Percentiles rank a stretch among this genome's conserved stretches.
Evolutionary conservation across 2,329 filamentous ascomycete species (phyloP).

Genomic region (Fusarium sp.): DNA sequence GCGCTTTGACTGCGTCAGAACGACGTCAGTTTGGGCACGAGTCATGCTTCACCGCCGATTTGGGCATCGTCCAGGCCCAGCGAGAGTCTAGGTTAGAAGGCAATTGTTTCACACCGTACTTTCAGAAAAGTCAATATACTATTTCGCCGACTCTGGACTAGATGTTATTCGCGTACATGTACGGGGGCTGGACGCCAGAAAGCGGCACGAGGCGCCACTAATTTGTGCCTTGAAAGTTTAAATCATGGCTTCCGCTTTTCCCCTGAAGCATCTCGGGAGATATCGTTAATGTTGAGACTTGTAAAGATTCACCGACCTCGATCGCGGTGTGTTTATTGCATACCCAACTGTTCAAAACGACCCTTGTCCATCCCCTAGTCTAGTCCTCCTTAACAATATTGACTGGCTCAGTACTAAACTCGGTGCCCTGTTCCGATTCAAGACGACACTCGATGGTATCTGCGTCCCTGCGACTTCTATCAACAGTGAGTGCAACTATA

Average conservation of each 20-base stretch:
- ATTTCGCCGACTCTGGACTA: neutral
- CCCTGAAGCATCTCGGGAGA: neutral
- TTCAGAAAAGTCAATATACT: neutral
- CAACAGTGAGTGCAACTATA: neutral
- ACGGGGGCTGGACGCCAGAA: neutral
- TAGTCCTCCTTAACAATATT: neutral
- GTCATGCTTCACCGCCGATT: neutral
- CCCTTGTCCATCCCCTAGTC: neutral
- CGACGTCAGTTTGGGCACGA: neutral
- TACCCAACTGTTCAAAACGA: neutral
- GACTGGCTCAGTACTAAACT: neutral
- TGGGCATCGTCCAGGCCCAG: neutral
- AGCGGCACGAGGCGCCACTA: neutral
- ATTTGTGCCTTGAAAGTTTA: neutral
- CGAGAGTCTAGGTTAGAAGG: neutral
- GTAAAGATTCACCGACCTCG: neutral
- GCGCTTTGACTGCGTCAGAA: neutral
- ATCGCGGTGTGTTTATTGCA: neutral
- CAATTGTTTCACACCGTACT: neutral
- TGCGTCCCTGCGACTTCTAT: neutral
- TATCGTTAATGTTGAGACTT: neutral
- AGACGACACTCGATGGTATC: neutral
- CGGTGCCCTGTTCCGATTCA: neutral
- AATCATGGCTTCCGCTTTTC: neutral
- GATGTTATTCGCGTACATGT: neutral